A percentile compares a stretch with the other conserved stretches of the same genome.
Evolutionary conservation across 192 early-diverging fungal genomes (phyloP).

Genomic region (Mortierella antarctica): DNA sequence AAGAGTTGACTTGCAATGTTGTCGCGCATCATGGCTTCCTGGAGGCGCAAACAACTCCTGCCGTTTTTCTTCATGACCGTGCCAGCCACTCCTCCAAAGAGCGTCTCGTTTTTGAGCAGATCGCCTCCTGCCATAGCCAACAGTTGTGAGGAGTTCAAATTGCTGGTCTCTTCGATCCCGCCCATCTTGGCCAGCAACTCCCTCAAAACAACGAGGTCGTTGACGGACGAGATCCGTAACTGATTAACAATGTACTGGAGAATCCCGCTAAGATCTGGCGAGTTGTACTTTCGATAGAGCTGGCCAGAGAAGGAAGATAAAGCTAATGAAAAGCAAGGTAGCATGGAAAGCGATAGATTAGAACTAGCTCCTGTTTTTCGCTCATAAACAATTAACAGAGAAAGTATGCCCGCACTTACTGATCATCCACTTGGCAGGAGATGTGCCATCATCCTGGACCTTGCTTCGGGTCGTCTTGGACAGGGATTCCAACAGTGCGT

Average conservation of each 20-base stretch:
- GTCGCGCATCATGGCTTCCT: slow-evolving; percentile 65
- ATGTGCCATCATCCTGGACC: slow-evolving; percentile 72
- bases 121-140: slow-evolving; percentile 73
- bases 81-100: slow-evolving; percentile 58
- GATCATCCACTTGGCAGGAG: slow-evolving; percentile 71
- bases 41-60: slow-evolving; percentile 61
- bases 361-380: too few species aligned
- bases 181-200: slow-evolving; percentile 79
- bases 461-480: slow-evolving; percentile 64
- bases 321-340: slow-evolving; percentile 19
- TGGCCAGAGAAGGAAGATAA: slow-evolving; percentile 74
- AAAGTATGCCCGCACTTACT: slow-evolving; percentile 28
- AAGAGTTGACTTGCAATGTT: slow-evolving; percentile 65
- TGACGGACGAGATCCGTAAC: slow-evolving; percentile 61
- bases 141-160: slow-evolving; percentile 68
- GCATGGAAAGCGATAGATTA: neutral
- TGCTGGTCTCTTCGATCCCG: slow-evolving; percentile 70
- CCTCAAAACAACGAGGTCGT: slow-evolving; percentile 74
- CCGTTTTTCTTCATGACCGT: slow-evolving; percentile 59
- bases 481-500: slow-evolving; percentile 74
- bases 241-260: slow-evolving; percentile 75
- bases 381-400: too few species aligned
- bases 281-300: slow-evolving; percentile 69
- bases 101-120: slow-evolving; percentile 64
- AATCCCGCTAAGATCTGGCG: slow-evolving; percentile 71